A percentile compares a stretch with the other conserved stretches of the same genome.
These are phyloP conservation scores for Globisporangium paroecandrum DNA, from an alignment of 352 stramenopile genomes.

Conservation along the genomic window DNA sequence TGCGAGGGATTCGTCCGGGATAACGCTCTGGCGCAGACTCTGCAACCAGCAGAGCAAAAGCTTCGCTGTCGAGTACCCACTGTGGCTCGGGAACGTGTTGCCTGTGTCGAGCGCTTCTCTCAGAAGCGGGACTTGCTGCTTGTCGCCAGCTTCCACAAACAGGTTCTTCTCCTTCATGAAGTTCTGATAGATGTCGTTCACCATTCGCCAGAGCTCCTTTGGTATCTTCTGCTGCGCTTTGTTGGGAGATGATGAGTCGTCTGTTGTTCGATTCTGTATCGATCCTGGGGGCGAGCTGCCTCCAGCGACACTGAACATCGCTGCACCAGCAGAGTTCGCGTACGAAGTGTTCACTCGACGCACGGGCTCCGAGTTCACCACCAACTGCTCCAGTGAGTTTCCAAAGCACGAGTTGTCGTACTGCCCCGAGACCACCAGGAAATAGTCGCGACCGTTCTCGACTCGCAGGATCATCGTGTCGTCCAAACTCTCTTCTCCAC, in stretches of 20 bases:
- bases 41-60: constrained; percentile 89
- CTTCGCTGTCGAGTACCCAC: constrained; percentile 90
- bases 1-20: constrained; percentile 80
- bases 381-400: constrained; percentile 93
- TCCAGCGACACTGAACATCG: constrained; percentile 44
- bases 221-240: constrained; percentile 78
- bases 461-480: constrained; percentile 97
- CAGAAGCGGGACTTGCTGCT: constrained; percentile 62
- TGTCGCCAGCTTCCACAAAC: constrained; percentile 73
- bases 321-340: constrained; percentile 20
- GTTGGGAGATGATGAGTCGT: constrained; percentile 15
- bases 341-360: constrained; percentile 41
- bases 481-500: constrained; percentile 89
- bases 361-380: constrained; percentile 88
- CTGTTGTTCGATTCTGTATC: constrained; percentile 7
- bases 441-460: constrained; percentile 96
- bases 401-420: constrained; percentile 96
- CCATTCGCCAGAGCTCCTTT: constrained; percentile 97
- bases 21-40: constrained; percentile 87
- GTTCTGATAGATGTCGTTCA: constrained; percentile 93
- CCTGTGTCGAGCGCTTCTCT: constrained; percentile 93
- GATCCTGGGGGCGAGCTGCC: constrained; percentile 7
- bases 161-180: constrained; percentile 77
- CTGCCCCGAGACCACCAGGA: constrained; percentile 90
- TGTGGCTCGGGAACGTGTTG: constrained; percentile 72